Conservation (phyloP, 2,329 filamentous ascomycete genomes). For the Biscogniauxia sp. region DNA sequence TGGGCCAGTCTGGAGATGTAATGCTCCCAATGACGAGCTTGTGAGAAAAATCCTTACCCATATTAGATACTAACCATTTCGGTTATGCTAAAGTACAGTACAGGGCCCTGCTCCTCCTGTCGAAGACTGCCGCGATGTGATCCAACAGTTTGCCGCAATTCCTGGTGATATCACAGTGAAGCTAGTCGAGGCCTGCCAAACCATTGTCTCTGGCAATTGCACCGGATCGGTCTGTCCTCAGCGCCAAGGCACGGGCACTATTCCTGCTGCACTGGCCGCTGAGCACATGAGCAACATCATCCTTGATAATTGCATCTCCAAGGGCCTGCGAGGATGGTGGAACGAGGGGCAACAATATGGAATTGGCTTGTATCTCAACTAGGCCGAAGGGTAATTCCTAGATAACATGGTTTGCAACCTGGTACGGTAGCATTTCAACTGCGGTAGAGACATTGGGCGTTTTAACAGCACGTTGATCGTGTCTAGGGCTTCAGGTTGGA, state of each 20-base stretch:
- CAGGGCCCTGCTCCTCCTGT: slow-evolving; percentile 26
- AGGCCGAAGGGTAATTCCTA: not conserved
- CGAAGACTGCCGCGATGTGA: slow-evolving; percentile 27
- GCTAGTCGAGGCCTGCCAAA: slow-evolving; percentile 25
- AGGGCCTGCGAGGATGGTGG: slow-evolving; percentile 30
- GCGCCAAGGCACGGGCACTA: slow-evolving; percentile 20
- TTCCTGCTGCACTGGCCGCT: slow-evolving; percentile 22
- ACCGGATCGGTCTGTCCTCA: slow-evolving; percentile 29
- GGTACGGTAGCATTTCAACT: not conserved
- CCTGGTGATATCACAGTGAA: slow-evolving; percentile 23
- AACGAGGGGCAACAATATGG: slow-evolving; percentile 22
- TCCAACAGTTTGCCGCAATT: slow-evolving; percentile 21
- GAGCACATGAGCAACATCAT: slow-evolving; percentile 21
- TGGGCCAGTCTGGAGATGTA: not conserved
- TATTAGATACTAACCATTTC: not conserved
- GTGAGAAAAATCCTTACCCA: not conserved
- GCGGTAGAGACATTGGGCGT: not conserved
- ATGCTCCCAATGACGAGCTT: not conserved
- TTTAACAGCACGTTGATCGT: not conserved
- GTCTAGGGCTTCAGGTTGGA: not conserved
- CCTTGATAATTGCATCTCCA: slow-evolving; percentile 28
- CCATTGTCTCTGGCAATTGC: slow-evolving; percentile 26
- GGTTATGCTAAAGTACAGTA: not conserved
- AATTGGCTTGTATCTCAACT: slow-evolving; percentile 28
- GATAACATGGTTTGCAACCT: not conserved